A percentile compares a stretch with the other conserved stretches of the same genome.
phyloP scores from a whole-genome alignment of 805 yeast species.

The Wickerhamiella cacticola region DNA sequence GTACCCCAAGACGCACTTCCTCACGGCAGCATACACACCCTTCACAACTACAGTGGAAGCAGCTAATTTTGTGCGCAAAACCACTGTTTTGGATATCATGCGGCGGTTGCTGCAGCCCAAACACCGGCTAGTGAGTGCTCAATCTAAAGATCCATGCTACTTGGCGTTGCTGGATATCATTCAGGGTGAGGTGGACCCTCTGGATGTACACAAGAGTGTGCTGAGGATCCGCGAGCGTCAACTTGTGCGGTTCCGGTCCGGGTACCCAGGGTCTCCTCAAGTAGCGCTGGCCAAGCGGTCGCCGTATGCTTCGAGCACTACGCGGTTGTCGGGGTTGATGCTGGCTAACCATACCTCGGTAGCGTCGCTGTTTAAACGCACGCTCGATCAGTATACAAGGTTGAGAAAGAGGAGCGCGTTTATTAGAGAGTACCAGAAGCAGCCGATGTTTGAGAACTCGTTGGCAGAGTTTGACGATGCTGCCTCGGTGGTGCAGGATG shows the following conservation, averaged over 20 bases:
- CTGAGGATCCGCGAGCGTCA: constrained; percentile 32
- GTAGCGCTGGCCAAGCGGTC: constrained; percentile 66
- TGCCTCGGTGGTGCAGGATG: constrained; percentile 59
- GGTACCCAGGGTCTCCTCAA: constrained; percentile 72
- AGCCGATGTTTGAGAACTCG: constrained; percentile 32
- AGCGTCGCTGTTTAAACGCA: constrained; percentile 49
- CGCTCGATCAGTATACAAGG: constrained; percentile 65
- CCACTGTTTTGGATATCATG: constrained; percentile 75
- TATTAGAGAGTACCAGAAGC: constrained; percentile 54
- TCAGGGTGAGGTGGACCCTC: constrained; percentile 55
- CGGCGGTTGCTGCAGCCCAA: constrained; percentile 70
- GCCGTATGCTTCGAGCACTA: constrained; percentile 39
- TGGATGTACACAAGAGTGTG: constrained; percentile 46
- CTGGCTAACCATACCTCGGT: constrained; percentile 74
- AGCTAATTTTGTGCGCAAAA: constrained; percentile 48
- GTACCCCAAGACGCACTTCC: constrained; percentile 68
- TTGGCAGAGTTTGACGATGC: constrained; percentile 68
- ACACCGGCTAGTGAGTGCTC: constrained; percentile 52
- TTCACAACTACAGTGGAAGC: constrained; percentile 51
- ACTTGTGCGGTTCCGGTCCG: constrained; percentile 63
- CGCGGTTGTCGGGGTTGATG: constrained; percentile 64
- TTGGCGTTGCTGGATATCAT: constrained; percentile 59
- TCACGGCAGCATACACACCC: constrained; percentile 66
- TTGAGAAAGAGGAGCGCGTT: constrained; percentile 74
- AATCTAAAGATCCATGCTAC: constrained; percentile 37